Percentiles rank a stretch among this genome's conserved stretches.
Evolutionary conservation across 106 monocot genomes (phyloP).

Genomic region (Dendrobium catenatum): DNA sequence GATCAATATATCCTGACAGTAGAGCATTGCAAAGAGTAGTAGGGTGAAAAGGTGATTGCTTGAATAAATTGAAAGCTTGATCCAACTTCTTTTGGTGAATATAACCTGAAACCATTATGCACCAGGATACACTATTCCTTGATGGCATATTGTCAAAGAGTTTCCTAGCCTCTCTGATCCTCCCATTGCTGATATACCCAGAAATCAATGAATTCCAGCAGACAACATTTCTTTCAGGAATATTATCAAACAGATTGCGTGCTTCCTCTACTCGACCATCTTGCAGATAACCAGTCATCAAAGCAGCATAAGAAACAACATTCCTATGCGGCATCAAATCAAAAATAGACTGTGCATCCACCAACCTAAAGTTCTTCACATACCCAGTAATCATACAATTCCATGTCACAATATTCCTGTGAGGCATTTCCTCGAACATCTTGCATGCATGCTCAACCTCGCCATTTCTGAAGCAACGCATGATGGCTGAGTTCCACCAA

Average conservation of each 20-base stretch:
- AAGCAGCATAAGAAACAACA: conserved; percentile 37
- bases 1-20: conserved; percentile 42
- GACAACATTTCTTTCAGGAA: conserved; percentile 53
- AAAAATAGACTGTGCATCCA: conserved; percentile 32
- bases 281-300: conserved; percentile 45
- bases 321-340: conserved; percentile 42
- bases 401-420: conserved; percentile 50
- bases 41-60: conserved; percentile 8
- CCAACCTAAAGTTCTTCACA: conserved; percentile 16
- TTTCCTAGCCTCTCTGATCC: conserved; percentile 29
- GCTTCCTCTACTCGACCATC: conserved; percentile 42
- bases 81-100: conserved; percentile 27
- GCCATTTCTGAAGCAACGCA: conserved; percentile 27
- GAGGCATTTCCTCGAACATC: conserved; percentile 51
- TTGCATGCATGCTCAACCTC: conserved; percentile 28
- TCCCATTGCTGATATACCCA: conserved; percentile 31
- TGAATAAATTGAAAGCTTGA: conserved; percentile 49
- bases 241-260: conserved; percentile 41
- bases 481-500: conserved; percentile 54
- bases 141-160: conserved; percentile 60
- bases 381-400: conserved; percentile 72
- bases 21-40: conserved; percentile 45
- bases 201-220: conserved; percentile 76
- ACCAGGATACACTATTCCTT: conserved; percentile 51
- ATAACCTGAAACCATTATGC: conserved; percentile 57